Base-by-base conservation (phyloP, 768 basidiomycete genomes). In the Lepiota brunneoincarnata region DNA sequence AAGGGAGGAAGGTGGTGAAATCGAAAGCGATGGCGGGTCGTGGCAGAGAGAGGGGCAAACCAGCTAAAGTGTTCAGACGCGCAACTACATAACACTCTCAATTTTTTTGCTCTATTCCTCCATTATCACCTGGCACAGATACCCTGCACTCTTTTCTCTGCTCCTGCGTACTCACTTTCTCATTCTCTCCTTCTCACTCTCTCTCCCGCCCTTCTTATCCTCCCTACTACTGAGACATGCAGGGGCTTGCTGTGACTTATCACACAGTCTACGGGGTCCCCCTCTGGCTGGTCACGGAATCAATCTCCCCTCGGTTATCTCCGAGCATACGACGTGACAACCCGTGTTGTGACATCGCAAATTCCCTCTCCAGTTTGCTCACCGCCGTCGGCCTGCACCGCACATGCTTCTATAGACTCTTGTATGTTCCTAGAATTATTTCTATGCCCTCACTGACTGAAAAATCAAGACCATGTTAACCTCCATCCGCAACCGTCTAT, bases 191-290 rank as follows among this genome's bases (percentile, higher is more conserved):
- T 12, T 6, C 36, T 18, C 36, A 18, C 44, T 7, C 43, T 28
- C 11, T 34, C 26, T 12, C 51, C 17, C 10, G 34, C 11, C 21
- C 45, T 20, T 20, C n/a, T 12, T 4, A 11, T 21, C 11, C 31
- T 18, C 21, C 45, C 26, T 14, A 31, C 39, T 26, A 24, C 38
- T 39, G 49, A 38, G 49, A 50, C 38, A 50, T 24, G n/a, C 45
- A 31, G 17, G 26, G 34, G 39, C 38, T 50, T 38, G 26, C 34
- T 36, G 43, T 43, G 51, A 49, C 54, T 10, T 20, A 59, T 63
- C 59, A 64, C 64, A 57, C 51, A 59, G 62, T 61, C 42, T 48
- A 48, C 60, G 47, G 67, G 63, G 63, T 63, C 63, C 28, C n/a
- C n/a, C n/a, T n/a, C 24, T n/a, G 36, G 2, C 20, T 4, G 4